Evolutionary conservation across 805 yeast species (phyloP).

Genomic region (Teunomyces lycoperdinae): DNA sequence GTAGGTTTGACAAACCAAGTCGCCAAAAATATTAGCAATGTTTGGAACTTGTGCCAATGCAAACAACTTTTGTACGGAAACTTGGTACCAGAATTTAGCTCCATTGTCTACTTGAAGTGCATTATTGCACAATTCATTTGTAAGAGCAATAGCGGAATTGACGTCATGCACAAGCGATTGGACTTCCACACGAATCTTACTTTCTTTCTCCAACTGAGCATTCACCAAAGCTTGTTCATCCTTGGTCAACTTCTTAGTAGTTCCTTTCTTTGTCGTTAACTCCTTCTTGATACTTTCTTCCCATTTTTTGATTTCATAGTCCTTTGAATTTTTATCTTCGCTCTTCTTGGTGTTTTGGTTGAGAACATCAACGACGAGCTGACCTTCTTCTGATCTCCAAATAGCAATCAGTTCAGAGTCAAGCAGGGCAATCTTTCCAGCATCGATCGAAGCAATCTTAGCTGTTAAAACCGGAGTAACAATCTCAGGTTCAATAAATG

Average conservation of each 20-base stretch:
- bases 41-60: constrained; percentile 37
- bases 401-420: constrained; percentile 55
- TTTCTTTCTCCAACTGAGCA: constrained; percentile 63
- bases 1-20: constrained; percentile 47
- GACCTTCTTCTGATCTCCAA: constrained; percentile 70
- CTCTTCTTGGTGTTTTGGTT: constrained; percentile 37
- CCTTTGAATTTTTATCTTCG: constrained; percentile 72
- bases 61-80: constrained; percentile 53
- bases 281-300: constrained; percentile 80
- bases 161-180: constrained; percentile 33
- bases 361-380: constrained; percentile 62
- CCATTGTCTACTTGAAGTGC: constrained; percentile 63
- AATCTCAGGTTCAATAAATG: constrained; percentile 59
- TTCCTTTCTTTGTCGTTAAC: constrained; percentile 52
- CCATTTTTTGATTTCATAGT: constrained; percentile 85
- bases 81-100: constrained; percentile 65
- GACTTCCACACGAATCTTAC: constrained; percentile 50
- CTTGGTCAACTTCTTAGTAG: constrained; percentile 60
- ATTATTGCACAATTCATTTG: constrained; percentile 51
- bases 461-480: constrained; percentile 51
- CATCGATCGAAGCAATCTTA: constrained; percentile 38
- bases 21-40: constrained; percentile 38
- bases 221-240: constrained; percentile 70
- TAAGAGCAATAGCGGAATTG: constrained; percentile 50
- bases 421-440: constrained; percentile 33